Base-by-base conservation (phyloP, 352 stramenopile species). In the Phytophthora pseudosyringae region DNA sequence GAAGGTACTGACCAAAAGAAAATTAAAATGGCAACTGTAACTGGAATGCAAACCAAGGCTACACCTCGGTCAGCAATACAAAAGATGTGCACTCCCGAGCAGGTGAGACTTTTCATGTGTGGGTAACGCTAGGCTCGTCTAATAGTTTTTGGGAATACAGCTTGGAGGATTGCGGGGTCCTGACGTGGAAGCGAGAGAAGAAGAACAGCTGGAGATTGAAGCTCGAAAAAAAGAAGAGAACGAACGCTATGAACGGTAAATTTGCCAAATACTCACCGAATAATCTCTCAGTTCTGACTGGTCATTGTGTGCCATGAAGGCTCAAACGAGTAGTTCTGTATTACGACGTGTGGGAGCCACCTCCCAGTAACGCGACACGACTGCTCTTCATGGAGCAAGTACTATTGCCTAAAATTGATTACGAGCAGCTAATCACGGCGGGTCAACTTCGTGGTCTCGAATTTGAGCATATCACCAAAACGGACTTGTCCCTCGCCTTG, bases 361-460 rank as follows among this genome's bases (percentile, higher is more conserved):
- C 92, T 9, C 91, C 93, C 18, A 97, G 88, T 46, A 85, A 89
- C 31, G 71, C 82, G 7, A 90, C 87, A 4, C 66, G 87, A 3
- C 28, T 92, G 10, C 50, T 89, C 29, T 97, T 94, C 56, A 91
- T 97, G 72, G 77, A 95, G 32, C 89, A 97, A 61, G 80, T 97
- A 18, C 59, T 97, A 7, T 21, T 97, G 29, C 78, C 91, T 1
- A 78, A 83, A 29, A 50, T 98, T 35, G 65, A 82, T 16, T 94
- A 88, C 60, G 82, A 96, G 16, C 58, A 73, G 8, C 78, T 98
- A 32, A 64, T 92, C 11, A 47, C 74, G 25, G 94, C 91, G 5
- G 66, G 56, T 3, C 59, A 81, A 40, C 74, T 86, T 18, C 86
- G 95, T 18, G 92, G 93, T 3, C 78, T 98, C 12, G 54, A 81